Evolutionary conservation across 1,139 yeast species (phyloP).

Genomic region (Kurtzmaniella natalensis): DNA sequence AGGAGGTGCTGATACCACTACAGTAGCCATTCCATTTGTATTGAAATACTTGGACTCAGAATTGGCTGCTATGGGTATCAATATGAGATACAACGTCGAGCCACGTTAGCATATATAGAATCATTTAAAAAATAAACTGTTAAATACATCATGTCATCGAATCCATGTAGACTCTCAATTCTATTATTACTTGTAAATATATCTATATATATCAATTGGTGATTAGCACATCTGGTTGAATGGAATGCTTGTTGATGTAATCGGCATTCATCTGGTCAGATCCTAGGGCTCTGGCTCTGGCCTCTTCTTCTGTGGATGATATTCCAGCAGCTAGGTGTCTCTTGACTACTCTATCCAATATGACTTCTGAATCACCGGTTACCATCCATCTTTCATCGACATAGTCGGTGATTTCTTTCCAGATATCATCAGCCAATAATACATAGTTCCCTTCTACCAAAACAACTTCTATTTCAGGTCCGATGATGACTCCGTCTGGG

Average conservation of each 20-base stretch:
- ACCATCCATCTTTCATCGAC: conserved; percentile 45
- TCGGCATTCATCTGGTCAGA: conserved; percentile 72
- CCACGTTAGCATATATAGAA: conserved; percentile 38
- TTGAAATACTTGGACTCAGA: conserved; percentile 94
- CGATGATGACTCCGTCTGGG: conserved; percentile 43
- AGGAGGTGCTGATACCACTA: conserved; percentile 89
- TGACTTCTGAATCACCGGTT: conserved; percentile 39
- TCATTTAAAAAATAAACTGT: conserved; percentile 1
- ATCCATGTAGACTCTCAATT: background rate
- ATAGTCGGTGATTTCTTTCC: conserved; percentile 40
- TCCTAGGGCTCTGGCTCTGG: conserved; percentile 54
- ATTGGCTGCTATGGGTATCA: conserved; percentile 96
- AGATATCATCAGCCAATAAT: conserved; percentile 42
- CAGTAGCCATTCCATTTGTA: conserved; percentile 96
- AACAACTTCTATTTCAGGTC: conserved; percentile 42
- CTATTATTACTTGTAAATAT: conserved; percentile 3
- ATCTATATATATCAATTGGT: conserved; percentile 2
- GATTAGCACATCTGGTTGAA: conserved; percentile 17
- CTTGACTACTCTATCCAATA: conserved; percentile 56
- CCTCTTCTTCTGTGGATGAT: conserved; percentile 51
- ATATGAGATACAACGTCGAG: conserved; percentile 78
- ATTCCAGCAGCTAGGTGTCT: conserved; percentile 75
- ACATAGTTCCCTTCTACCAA: conserved; percentile 67
- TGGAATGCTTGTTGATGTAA: conserved; percentile 44
- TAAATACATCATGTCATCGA: no score